These are phyloP conservation scores for Pueraria montana DNA, from an alignment of 306 rosid genomes.

Conservation along the genomic window DNA sequence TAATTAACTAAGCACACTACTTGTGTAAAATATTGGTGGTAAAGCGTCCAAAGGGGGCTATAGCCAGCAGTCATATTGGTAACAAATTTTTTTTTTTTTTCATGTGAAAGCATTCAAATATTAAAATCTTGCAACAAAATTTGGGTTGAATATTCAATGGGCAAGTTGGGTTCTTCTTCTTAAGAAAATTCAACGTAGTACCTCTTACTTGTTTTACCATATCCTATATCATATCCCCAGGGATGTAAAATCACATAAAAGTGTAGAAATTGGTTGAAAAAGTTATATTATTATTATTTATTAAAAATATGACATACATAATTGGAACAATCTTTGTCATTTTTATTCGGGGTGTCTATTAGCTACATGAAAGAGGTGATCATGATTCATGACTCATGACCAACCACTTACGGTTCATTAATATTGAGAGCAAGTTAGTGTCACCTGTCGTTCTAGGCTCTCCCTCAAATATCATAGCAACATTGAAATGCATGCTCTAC, in stretches of 20 bases:
- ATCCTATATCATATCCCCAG: neutral
- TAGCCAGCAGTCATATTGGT: neutral
- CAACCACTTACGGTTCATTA: slow-evolving; percentile 46
- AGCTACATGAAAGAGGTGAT: neutral
- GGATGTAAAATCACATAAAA: too few species aligned
- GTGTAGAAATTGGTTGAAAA: too few species aligned
- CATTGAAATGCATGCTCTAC: neutral
- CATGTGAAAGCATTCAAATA: slow-evolving; percentile 22
- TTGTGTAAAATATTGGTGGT: slow-evolving; percentile 1
- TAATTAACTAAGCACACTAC: neutral
- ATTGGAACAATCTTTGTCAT: too few species aligned
- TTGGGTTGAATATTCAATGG: neutral
- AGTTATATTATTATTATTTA: too few species aligned
- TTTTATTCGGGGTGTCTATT: neutral
- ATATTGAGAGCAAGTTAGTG: neutral
- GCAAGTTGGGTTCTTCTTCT: neutral
- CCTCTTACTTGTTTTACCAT: neutral
- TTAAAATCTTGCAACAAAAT: slow-evolving; percentile 10
- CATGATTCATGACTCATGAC: neutral
- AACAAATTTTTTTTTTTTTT: neutral
- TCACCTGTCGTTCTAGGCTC: neutral
- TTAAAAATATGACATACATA: too few species aligned
- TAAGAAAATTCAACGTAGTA: neutral
- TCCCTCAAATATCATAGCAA: neutral
- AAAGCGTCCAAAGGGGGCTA: neutral